A percentile compares a stretch with the other conserved stretches of the same genome.
Evolutionary conservation across 495 filamentous ascomycete species (phyloP).

Genomic region (Penicillium cosmopolitanum): DNA sequence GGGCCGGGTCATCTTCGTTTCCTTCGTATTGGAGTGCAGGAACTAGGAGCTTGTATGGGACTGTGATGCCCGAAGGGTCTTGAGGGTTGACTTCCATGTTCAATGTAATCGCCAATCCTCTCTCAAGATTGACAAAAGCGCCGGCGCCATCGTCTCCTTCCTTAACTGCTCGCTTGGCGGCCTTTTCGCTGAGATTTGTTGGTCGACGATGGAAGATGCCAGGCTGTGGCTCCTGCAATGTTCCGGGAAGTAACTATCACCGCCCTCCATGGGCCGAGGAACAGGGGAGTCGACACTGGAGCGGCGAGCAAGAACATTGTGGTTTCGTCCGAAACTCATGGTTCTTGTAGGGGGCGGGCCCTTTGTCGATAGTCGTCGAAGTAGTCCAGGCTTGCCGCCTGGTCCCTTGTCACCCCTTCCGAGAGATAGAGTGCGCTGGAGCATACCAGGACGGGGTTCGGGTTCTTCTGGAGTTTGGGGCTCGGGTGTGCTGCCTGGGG

Average conservation of each 20-base stretch:
- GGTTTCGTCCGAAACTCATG: slow-evolving; percentile 43
- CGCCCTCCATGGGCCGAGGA: slow-evolving; percentile 32
- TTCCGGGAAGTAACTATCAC: slow-evolving; percentile 46
- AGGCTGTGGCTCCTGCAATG: slow-evolving; percentile 38
- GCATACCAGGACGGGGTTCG: slow-evolving; percentile 52
- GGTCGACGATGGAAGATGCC: slow-evolving; percentile 70
- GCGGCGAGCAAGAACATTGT: slow-evolving; percentile 28
- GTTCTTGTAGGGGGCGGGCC: slow-evolving; percentile 43
- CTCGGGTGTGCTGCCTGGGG: slow-evolving; percentile 66
- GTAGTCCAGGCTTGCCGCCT: slow-evolving; percentile 42
- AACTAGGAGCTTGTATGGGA: slow-evolving; percentile 83
- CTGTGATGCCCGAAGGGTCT: slow-evolving; percentile 87
- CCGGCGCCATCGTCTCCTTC: slow-evolving; percentile 47
- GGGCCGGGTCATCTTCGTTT: slow-evolving; percentile 45
- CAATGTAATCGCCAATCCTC: slow-evolving; percentile 80
- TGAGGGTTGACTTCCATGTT: slow-evolving; percentile 84
- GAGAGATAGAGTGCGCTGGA: slow-evolving; percentile 66
- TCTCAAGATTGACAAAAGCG: slow-evolving; percentile 65
- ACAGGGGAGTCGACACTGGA: slow-evolving; percentile 45
- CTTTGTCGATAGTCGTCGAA: slow-evolving; percentile 57
- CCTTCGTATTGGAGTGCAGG: slow-evolving; percentile 68
- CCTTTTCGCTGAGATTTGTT: slow-evolving; percentile 67
- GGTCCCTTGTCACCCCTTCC: slow-evolving; percentile 55
- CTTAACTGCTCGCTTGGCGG: slow-evolving; percentile 45
- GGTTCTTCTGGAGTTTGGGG: slow-evolving; percentile 30